Percentiles rank a stretch among this genome's conserved stretches.
phyloP scores from a whole-genome alignment of 805 yeast species.

The Hanseniaspora clermontiae region DNA sequence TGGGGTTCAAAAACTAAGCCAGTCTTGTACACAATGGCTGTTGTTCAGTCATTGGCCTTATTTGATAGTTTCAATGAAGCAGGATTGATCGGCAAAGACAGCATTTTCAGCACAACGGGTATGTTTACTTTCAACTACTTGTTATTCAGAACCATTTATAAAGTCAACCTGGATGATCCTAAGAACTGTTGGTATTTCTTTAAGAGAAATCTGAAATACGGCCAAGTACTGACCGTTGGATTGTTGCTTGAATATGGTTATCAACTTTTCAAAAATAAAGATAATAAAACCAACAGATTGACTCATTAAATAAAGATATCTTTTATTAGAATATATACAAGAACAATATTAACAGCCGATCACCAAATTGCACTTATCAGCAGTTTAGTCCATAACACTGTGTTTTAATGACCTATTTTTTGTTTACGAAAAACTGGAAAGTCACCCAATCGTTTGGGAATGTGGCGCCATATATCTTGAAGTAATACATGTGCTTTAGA shows the following conservation, averaged over 20 bases:
- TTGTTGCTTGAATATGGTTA: slow-evolving; percentile 53
- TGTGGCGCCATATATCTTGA: not conserved
- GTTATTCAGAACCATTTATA: slow-evolving; percentile 51
- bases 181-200: slow-evolving; percentile 74
- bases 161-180: slow-evolving; percentile 71
- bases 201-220: slow-evolving; percentile 62
- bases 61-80: slow-evolving; percentile 58
- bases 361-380: no score
- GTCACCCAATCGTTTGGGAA: not conserved
- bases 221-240: slow-evolving; percentile 54
- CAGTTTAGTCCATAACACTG: no score
- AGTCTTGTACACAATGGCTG: slow-evolving; percentile 50
- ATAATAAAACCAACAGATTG: not conserved
- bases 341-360: not conserved
- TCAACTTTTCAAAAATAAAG: slow-evolving; percentile 19
- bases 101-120: slow-evolving; percentile 37
- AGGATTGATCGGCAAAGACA: slow-evolving; percentile 75
- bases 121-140: slow-evolving; percentile 58
- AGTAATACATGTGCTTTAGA: not conserved
- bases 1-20: slow-evolving; percentile 79
- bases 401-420: not conserved
- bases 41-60: slow-evolving; percentile 53
- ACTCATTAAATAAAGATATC: not conserved
- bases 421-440: not conserved
- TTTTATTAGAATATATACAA: not conserved